Percentiles rank a stretch among this genome's conserved stretches.
Conservation (phyloP, 768 basidiomycete species). For the Trichaptum fuscoviolaceum region DNA sequence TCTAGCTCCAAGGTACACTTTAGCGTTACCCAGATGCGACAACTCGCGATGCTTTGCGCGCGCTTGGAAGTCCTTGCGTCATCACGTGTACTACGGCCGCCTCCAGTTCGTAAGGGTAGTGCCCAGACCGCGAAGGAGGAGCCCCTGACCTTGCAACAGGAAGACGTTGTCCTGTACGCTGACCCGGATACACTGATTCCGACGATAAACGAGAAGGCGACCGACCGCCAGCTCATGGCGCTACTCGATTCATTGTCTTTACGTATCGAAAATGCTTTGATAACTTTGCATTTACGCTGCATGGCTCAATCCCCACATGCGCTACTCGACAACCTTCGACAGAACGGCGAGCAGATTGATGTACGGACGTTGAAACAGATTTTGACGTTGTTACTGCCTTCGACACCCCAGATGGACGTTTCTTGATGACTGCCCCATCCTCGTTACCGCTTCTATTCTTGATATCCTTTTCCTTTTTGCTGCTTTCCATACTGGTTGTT, state of each 20-base stretch:
- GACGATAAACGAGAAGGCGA: constrained; percentile 58
- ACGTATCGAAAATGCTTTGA: constrained; percentile 70
- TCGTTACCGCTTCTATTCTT: neutral
- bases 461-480: neutral
- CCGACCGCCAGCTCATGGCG: constrained; percentile 66
- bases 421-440: neutral
- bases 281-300: constrained; percentile 21
- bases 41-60: constrained; percentile 67
- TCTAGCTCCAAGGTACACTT: constrained; percentile 55
- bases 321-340: neutral
- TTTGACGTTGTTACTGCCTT: constrained; percentile 27
- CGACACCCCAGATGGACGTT: neutral
- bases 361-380: constrained; percentile 43
- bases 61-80: constrained; percentile 75
- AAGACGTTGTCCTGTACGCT: constrained; percentile 40
- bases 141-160: constrained; percentile 8
- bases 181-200: constrained; percentile 66
- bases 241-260: constrained; percentile 72
- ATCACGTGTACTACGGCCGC: constrained; percentile 50
- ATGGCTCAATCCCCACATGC: neutral
- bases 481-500: neutral
- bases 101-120: constrained; percentile 41
- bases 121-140: constrained; percentile 27
- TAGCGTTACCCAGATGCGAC: constrained; percentile 67
- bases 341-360: constrained; percentile 36